phyloP scores from a whole-genome alignment of 306 rosid genomes.

The Quercus wislizeni region DNA sequence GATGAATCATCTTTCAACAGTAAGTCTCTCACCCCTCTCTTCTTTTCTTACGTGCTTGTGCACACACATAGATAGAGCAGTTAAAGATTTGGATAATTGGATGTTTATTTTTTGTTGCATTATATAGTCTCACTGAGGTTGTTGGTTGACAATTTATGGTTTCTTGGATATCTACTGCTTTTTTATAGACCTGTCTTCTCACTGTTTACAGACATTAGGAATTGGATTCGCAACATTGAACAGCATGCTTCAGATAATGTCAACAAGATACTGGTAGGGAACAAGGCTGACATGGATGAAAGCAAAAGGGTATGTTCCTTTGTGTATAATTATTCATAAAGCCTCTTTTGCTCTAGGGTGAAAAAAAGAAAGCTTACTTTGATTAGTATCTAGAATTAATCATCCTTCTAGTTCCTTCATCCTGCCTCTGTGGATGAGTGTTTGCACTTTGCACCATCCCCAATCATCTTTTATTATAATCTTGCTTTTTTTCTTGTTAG shows the following conservation, averaged over 20 bases:
- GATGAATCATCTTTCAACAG: conserved; percentile 97
- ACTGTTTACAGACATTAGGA: conserved; percentile 74
- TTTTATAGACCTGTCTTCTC: conserved; percentile 17
- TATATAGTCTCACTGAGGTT: not conserved
- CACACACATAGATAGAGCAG: too few species aligned
- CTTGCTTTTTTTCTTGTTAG: conserved; percentile 26
- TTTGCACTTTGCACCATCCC: not conserved
- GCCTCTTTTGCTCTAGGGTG: not conserved
- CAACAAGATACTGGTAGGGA: conserved; percentile 90
- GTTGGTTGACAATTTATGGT: not conserved
- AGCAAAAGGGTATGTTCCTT: conserved; percentile 78
- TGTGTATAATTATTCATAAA: conserved; percentile 5
- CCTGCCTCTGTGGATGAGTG: not conserved
- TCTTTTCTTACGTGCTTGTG: too few species aligned
- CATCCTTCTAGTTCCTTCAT: not conserved
- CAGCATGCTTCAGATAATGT: conserved; percentile 96
- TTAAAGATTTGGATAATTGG: conserved; percentile 17
- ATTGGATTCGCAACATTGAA: conserved; percentile 95
- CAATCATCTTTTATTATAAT: not conserved
- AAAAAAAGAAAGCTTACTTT: not conserved
- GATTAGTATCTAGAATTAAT: not conserved
- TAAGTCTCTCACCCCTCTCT: conserved; percentile 23
- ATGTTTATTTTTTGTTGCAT: not conserved
- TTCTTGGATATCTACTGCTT: not conserved
- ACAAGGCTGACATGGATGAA: conserved; percentile 97